Base-by-base conservation (phyloP, 2,329 filamentous ascomycete species). In the Zelopaecilomyces penicillatus region DNA sequence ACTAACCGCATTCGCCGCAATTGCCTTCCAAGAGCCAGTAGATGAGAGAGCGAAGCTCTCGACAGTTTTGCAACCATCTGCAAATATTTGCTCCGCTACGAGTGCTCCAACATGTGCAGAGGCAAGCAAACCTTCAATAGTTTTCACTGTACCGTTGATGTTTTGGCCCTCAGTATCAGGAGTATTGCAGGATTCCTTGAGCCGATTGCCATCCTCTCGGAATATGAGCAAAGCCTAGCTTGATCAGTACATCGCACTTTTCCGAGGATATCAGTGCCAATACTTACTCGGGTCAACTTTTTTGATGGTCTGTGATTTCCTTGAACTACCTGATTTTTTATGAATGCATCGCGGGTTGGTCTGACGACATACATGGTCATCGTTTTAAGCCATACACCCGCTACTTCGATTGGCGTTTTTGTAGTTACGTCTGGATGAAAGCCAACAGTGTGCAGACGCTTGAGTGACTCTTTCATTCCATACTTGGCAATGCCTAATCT, bases 1-100 rank as follows among this genome's bases (percentile, higher is more conserved):
- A 51, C 56, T 42, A 41, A 60, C 59, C 29, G 57, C 51, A 3
- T 53, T 57, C 4, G 41, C 45, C 5, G 51, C 49, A 4, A 65
- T 26, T 2, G 53, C 43, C 3, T 39, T 33, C 54, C 59, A 65
- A 5, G 51, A 41, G 4, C 46, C 9, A 2, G 50, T 53, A 12
- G 52, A 55, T 3, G 55, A 46, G 2, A 52, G 33, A 0, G 59
- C 56, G 5, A 60, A 31, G 1, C 48, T 48, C 4, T 58, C 42
- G 0, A 59, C 47, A 3, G 53, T 35, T 8, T 47, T 51, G 41
- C 56, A 51, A 0, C 63, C 63, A 1, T 54, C 26, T 1, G 45
- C 46, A 1, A 58, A 58, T 12, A 59, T 11, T 4, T 26, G 9
- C 4, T 49, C 36, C 8, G 51, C 29, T 4, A 57, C 41, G 9